These are phyloP conservation scores for Cadophora sp. DNA, from an alignment of 2,329 filamentous ascomycete species.

Conservation along the genomic window DNA sequence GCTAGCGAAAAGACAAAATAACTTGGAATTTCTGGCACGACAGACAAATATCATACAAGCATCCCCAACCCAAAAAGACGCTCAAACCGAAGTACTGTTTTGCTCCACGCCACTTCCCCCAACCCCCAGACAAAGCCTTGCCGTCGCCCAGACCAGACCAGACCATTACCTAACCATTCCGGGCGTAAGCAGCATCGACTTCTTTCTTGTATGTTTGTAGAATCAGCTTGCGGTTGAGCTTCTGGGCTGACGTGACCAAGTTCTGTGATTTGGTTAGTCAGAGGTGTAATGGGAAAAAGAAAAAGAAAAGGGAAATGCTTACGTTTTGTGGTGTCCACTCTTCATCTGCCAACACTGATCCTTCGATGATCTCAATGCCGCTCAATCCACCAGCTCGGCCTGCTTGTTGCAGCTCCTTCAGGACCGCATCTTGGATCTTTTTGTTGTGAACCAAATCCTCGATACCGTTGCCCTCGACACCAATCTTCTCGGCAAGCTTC, in stretches of 20 bases:
- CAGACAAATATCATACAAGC: slow-evolving; percentile 20
- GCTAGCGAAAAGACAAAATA: background rate
- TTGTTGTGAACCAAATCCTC: slow-evolving; percentile 71
- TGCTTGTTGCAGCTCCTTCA: slow-evolving; percentile 71
- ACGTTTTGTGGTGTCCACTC: slow-evolving; percentile 89
- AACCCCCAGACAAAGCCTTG: background rate
- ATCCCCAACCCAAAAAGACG: slow-evolving; percentile 10
- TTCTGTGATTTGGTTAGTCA: slow-evolving; percentile 53
- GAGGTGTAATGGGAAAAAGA: no score
- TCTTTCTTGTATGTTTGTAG: slow-evolving; percentile 66
- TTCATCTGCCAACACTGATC: slow-evolving; percentile 80
- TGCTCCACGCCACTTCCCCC: background rate
- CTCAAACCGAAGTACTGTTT: slow-evolving; percentile 16
- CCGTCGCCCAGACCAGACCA: background rate
- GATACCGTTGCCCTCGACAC: slow-evolving; percentile 66
- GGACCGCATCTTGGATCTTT: slow-evolving; percentile 66
- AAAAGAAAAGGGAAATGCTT: no score
- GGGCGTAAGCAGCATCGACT: slow-evolving; percentile 52
- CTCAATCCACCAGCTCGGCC: slow-evolving; percentile 71
- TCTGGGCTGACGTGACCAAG: slow-evolving; percentile 73
- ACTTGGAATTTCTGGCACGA: slow-evolving; percentile 13
- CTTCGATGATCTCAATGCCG: slow-evolving; percentile 76
- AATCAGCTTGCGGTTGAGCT: slow-evolving; percentile 74
- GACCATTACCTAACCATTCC: slow-evolving; percentile 28
- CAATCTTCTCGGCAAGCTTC: slow-evolving; percentile 64